Base-by-base conservation (phyloP, 148 eudicot genomes). In the Euryodendron excelsum region DNA sequence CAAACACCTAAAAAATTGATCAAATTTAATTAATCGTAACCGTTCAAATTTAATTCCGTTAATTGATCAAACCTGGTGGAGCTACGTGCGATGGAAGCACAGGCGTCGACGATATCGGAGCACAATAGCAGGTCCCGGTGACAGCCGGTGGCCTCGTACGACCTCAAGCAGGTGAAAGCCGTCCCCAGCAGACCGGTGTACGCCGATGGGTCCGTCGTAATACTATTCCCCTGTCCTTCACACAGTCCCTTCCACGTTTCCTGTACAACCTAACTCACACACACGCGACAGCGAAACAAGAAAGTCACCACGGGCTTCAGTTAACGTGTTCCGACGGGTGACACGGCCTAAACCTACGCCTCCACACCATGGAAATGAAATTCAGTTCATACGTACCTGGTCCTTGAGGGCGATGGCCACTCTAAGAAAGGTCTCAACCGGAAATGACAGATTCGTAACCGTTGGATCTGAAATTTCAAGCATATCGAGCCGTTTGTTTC, bases 161-260 rank as follows among this genome's bases (percentile, higher is more conserved):
- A 87, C 50, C 93, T 88, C 68, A 91, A 76, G 82, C 90, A 88
- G 72, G 90, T 82, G 78, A 90, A 81, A 58, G 91, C 91, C 12
- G 90, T 87, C 58, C 96, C 96, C 63, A 91, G 81, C 80, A 91
- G 34, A 20, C 96, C 96, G 34, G 88, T 84, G 75, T 87, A 90
- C 0, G 80, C 77, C 0, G 89, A 87, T 1, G 90, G 84, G 77
- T 92, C 89, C 23, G 80, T 62, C 23, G 33, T 50, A 55, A 45
- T 62, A 52, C 1, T 65, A 44, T 71, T 48, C 1, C 47, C 41
- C 12, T 7, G 55, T 55, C 81, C 82, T 34, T 20, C 30, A 28
- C 62, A 41, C 4, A 52, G 30, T 50, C 71, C 58, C 45, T 76
- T 75, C 96, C 93, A 90, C 65, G 91, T 90, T 71, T 79, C 82